Base-by-base conservation (phyloP, 257 asterid species). In the Fraxinus pennsylvanica region DNA sequence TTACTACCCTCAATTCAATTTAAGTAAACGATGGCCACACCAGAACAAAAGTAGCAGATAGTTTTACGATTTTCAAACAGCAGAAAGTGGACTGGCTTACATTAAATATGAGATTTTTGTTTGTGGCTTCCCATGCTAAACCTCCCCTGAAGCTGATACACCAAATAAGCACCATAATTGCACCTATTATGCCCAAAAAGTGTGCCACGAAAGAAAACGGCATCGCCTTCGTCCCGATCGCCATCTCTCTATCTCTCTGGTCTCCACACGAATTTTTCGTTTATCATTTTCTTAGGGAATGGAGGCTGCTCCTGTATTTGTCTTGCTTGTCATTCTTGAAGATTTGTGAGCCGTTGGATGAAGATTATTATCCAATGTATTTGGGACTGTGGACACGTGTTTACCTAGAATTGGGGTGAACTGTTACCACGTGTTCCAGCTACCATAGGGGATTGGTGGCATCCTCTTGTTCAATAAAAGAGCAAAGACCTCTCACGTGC, bases 121-220 rank as follows among this genome's bases (percentile, higher is more conserved):
- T 72, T 10, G 82, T 17, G 73, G 84, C 71, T 74, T 87, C 84
- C 91, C 91, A 85, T 19, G 91, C 91, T 8, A 87, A 79, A 21
- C 91, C 91, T 54, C 91, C 89, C 72, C 88, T 85, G 83, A 87
- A 87, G 75, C 81, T 75, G 36, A 87, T 79, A 75, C 57, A 43
- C 99, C 99, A 96, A 77, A 88, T 73, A 2, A 93, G 83, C 82
- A 96, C 98, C 88, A 96, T 7, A 76, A 90, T 72, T 35, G 91
- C 85, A 10, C 84, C 93, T 2, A 83, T 80, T 14, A 91, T 22
- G 21, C 82, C 99, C 43, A 96, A 82, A 75, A 90, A 70, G 72
- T 91, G 99, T 2, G 96, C 88, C 50, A 83, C 95, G 57, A 78
- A 84, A 3, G 96, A 89, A 22, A 91, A 78, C 6, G 85, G 89